Evolutionary conservation across 768 basidiomycete species (phyloP), one percentile per base, ranked within the genome.

Genomic region (Hortiboletus flavorubellus): DNA sequence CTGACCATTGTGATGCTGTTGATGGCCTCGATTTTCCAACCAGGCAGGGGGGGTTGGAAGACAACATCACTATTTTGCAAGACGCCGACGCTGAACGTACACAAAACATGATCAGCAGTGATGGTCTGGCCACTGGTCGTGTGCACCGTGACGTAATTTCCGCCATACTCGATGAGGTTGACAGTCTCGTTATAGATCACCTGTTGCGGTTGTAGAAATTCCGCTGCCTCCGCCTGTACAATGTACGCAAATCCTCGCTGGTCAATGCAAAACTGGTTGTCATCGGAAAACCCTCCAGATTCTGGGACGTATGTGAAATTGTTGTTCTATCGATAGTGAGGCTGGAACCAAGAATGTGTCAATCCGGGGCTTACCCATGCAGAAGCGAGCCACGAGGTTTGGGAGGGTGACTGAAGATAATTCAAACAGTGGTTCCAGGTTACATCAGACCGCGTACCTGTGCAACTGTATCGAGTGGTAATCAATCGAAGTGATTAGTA

Each of bases 21-120:
- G 37, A 87, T 80, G 5, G 85, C 85, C 53, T 87, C 85, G n/a
- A 73, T 53, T 64, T 87, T 87, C 74, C 78, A 87, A 68, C 72
- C 62, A 30, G 85, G 86, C 18, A 87, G 64, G 9, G 69, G 23
- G 2, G 86, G 86, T 40, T 76, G 63, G 59, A 86, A 88, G 4
- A 49, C 54, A 5, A 88, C 80, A 55, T 86, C 85, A 31, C 77
- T 71, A 53, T 85, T 74, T 69, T 89, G 87, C 51, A 89, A 71
- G 8, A 89, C 87, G 0, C 87, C 87, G 2, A 86, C 65, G 56
- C 85, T 87, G 69, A 88, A 88, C 0, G 87, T 88, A 58, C 80
- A 81, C 30, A 89, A 63, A 4, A 80, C 84, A 64, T 85, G 82
- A 49, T 86, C 79, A 14, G 78, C 84, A 14, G 67, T 71, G 23